A percentile compares a stretch with the other conserved stretches of the same genome.
Evolutionary conservation across 1,139 yeast genomes (phyloP).

Genomic region (Pichia sp.): DNA sequence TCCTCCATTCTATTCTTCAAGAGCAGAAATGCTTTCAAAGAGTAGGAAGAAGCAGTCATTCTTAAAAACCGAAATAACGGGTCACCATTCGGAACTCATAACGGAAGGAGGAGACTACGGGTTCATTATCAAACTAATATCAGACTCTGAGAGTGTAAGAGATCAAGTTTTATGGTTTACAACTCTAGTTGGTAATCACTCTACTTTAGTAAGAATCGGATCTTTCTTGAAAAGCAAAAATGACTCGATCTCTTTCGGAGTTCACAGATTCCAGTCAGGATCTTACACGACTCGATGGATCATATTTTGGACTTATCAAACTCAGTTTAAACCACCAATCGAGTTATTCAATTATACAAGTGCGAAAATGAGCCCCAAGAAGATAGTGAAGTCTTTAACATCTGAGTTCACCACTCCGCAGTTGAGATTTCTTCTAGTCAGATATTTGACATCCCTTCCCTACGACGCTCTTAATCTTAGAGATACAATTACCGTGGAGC

Average conservation of each 20-base stretch:
- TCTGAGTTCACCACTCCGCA: neutral
- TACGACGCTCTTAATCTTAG: constrained; percentile 3
- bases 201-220: constrained; percentile 19
- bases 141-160: constrained; percentile 22
- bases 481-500: neutral
- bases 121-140: constrained; percentile 30
- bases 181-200: constrained; percentile 32
- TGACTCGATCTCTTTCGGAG: constrained; percentile 23
- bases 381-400: neutral
- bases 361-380: neutral
- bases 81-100: constrained; percentile 27
- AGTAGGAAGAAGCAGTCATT: constrained; percentile 13
- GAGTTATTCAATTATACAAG: constrained; percentile 10
- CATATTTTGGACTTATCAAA: constrained; percentile 32
- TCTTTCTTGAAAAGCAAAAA: constrained; percentile 16
- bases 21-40: constrained; percentile 25
- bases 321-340: constrained; percentile 12
- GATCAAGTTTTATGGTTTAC: constrained; percentile 30
- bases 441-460: constrained; percentile 3
- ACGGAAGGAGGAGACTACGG: constrained; percentile 35
- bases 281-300: constrained; percentile 34
- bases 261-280: constrained; percentile 28
- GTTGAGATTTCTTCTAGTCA: neutral
- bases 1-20: constrained; percentile 38
- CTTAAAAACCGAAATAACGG: constrained; percentile 3